Base-by-base conservation (phyloP, 2,329 filamentous ascomycete species). In the Emmonsiellopsis sp. region DNA sequence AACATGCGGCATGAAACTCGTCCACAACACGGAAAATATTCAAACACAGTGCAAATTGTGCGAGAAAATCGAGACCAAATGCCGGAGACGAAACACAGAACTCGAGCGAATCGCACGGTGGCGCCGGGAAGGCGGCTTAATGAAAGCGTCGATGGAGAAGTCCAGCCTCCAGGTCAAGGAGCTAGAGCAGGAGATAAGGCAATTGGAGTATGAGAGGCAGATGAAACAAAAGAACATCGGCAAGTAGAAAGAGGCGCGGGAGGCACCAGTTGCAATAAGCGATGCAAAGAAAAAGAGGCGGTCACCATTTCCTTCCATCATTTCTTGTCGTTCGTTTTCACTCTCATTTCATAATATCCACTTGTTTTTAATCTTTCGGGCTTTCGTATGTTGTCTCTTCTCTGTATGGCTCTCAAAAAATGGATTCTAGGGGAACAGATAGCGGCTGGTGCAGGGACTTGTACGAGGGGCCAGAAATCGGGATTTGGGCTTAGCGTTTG, bases 1-100 rank as follows among this genome's bases (percentile, higher is more conserved):
- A 77, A 96, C 92, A 39, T 97, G 92, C 73, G 92, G 92, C 57
- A 85, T 95, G 74, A 95, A 89, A 74, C 81, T 95, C 59, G 85
- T 95, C 66, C 90, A 87, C 75, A 76, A 82, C 62, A 91, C 88
- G 31, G 77, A 82, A 58, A 75, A 76, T 55, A 77, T 85, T 52
- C 62, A 69, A 43, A 80, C 81, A 53, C 81, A 82, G 63, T 97
- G 92, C 77, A 88, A 87, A 68, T 78, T 90, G 58, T 97, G 92
- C 74, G 85, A 89, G 65, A 90, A 93, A 72, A 89, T 91, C 61
- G 85, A 90, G 65, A 91, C 87, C 72, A 95, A 95, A 74, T 74
- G 80, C 65, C 83, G 88, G 53, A 84, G 87, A 58, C 80, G 84
- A 65, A 76, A 77, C 65, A 88, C 89, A 72, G 88, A 94, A 77